Conservation (phyloP, 306 rosid genomes). For the Pyrus communis region DNA sequence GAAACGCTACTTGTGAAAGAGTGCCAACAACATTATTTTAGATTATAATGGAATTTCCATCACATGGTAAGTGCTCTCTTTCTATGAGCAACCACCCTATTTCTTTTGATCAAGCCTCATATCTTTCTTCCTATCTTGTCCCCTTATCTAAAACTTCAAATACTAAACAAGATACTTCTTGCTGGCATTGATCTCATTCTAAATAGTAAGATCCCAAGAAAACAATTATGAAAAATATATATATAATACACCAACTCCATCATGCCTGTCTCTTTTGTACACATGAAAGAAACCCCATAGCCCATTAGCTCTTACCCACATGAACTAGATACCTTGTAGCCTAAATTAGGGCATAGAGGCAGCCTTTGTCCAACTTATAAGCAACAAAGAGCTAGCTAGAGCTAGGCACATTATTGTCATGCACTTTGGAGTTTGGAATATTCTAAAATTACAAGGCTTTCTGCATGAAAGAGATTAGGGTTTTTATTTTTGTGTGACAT, state of each 20-base stretch:
- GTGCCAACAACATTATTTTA: slow-evolving; percentile 32
- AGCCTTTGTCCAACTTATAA: slow-evolving; percentile 40
- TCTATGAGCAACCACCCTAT: slow-evolving; percentile 23
- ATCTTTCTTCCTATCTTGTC: slow-evolving; percentile 27
- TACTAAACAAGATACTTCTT: slow-evolving; percentile 2
- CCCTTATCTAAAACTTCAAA: slow-evolving; percentile 21
- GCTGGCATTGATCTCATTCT: neutral
- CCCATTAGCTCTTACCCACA: slow-evolving; percentile 1
- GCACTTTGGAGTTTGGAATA: slow-evolving; percentile 15
- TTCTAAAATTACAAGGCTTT: slow-evolving; percentile 4
- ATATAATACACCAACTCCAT: slow-evolving; percentile 14
- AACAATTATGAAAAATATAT: slow-evolving; percentile 8
- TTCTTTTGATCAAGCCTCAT: neutral
- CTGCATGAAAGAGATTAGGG: neutral
- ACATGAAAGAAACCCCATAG: slow-evolving; percentile 21
- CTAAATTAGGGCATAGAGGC: slow-evolving; percentile 7
- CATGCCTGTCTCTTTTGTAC: slow-evolving; percentile 22
- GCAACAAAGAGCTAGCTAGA: slow-evolving; percentile 24
- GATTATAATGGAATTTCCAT: slow-evolving; percentile 36
- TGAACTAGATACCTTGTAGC: slow-evolving; percentile 8
- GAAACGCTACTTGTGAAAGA: neutral
- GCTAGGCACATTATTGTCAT: neutral
- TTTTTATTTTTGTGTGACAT: neutral
- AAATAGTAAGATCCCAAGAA: slow-evolving; percentile 3
- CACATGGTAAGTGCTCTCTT: slow-evolving; percentile 7